phyloP scores from a whole-genome alignment of 2,329 filamentous ascomycete species.

The Colletotrichum truncatum region DNA sequence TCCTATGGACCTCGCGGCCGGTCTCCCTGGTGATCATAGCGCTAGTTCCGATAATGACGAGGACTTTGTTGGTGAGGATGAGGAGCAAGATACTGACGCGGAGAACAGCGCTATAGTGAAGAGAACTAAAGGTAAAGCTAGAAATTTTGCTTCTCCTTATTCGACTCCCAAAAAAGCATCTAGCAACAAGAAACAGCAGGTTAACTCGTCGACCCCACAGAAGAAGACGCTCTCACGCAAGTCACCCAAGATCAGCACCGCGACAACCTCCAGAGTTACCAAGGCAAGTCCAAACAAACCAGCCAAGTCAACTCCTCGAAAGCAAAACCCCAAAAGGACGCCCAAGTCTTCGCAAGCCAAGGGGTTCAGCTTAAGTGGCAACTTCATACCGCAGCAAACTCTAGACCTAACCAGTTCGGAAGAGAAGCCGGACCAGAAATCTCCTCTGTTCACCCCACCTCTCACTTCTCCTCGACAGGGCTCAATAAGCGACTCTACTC shows the following conservation, averaged over 20 bases:
- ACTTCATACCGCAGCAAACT: background rate
- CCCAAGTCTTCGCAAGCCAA: background rate
- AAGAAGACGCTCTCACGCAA: constrained; percentile 4
- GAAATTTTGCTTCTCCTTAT: constrained; percentile 13
- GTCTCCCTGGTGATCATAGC: constrained; percentile 24
- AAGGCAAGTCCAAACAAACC: too few relatives aligned
- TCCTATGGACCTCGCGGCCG: constrained; percentile 8
- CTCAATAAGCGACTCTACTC: background rate
- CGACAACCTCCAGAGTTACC: background rate
- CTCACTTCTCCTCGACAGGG: background rate
- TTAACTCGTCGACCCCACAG: constrained; percentile 26
- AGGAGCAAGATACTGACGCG: constrained; percentile 34
- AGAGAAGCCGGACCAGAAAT: background rate
- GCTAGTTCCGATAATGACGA: constrained; percentile 36
- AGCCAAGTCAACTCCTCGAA: background rate
- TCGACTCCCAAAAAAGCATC: constrained; percentile 6
- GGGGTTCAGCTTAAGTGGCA: background rate
- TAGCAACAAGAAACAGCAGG: constrained; percentile 19
- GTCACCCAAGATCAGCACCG: constrained; percentile 2
- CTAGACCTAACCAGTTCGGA: background rate
- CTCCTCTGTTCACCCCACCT: background rate
- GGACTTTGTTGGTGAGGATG: constrained; percentile 38
- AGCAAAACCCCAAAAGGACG: background rate
- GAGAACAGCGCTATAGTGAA: background rate
- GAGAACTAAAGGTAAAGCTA: constrained; percentile 27